Evolutionary conservation across 306 rosid species (phyloP).

Genomic region (Corylus americana): DNA sequence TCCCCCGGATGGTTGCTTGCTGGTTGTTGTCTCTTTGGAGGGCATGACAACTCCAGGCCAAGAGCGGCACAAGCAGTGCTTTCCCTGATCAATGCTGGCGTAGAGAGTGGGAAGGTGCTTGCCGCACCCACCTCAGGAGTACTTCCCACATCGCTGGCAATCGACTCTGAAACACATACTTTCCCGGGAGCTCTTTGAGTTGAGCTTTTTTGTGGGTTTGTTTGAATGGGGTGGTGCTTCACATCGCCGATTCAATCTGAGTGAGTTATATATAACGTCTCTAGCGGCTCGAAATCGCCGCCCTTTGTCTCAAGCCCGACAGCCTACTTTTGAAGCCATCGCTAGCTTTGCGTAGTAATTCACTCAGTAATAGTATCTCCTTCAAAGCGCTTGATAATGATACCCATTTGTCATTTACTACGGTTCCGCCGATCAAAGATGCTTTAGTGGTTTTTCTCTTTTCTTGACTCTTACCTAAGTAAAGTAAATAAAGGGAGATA

Average conservation of each 20-base stretch:
- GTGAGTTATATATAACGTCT: background rate
- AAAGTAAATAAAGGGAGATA: too few species aligned
- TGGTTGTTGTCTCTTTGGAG: background rate
- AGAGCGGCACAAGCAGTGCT: constrained; percentile 67
- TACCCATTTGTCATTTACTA: background rate
- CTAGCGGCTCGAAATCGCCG: constrained; percentile 11
- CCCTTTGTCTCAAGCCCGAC: background rate
- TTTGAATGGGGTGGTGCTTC: constrained; percentile 2
- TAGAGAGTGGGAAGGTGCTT: constrained; percentile 45
- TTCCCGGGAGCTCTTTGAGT: background rate
- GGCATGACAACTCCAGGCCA: constrained; percentile 67
- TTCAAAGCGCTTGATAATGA: background rate
- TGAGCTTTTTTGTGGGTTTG: background rate
- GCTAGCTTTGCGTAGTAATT: constrained; percentile 24
- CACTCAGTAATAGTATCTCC: background rate
- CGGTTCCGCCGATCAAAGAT: too few species aligned
- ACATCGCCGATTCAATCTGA: background rate
- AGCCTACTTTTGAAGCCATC: constrained; percentile 10
- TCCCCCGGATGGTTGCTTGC: constrained; percentile 6
- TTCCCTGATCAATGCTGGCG: constrained; percentile 54
- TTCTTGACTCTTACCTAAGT: too few species aligned
- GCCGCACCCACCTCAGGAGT: constrained; percentile 63
- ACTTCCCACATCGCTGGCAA: constrained; percentile 46
- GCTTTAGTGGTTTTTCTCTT: too few species aligned
- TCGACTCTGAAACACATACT: constrained; percentile 57